A percentile compares a stretch with the other conserved stretches of the same genome.
These are phyloP conservation scores for Sugiyamaella americana DNA, from an alignment of 805 yeast genomes.

Conservation along the genomic window DNA sequence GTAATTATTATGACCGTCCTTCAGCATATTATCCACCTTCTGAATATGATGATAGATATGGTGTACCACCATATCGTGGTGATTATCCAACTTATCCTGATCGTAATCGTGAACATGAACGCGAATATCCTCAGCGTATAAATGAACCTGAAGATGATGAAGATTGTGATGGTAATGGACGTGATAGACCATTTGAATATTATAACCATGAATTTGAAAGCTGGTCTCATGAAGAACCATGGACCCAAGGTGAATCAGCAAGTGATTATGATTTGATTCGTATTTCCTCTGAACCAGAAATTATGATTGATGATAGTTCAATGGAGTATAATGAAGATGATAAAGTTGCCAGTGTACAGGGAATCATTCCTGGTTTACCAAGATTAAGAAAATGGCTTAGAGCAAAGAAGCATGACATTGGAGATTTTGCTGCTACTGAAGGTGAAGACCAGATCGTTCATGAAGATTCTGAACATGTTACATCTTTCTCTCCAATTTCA, in stretches of 20 bases:
- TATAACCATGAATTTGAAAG: background rate
- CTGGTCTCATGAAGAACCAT: background rate
- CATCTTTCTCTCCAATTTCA: background rate
- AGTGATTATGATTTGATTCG: background rate
- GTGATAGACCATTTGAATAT: background rate
- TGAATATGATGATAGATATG: background rate
- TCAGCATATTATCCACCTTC: background rate
- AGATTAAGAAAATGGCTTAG: background rate
- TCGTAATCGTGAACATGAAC: background rate
- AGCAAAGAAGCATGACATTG: background rate
- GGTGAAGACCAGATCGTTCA: no score
- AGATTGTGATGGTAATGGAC: conserved; percentile 3
- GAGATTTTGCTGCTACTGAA: background rate
- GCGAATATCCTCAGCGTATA: background rate
- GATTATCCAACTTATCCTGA: background rate
- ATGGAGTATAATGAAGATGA: background rate
- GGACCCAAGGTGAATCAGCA: background rate
- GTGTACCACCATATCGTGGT: background rate
- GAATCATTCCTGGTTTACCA: background rate
- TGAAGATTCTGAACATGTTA: background rate
- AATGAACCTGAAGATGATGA: conserved; percentile 2
- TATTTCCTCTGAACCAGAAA: background rate
- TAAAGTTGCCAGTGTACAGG: background rate
- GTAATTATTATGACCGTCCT: background rate
- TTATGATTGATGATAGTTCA: background rate